Conservation (phyloP, 768 basidiomycete species). For the Tricholoma hemisulphureum region DNA sequence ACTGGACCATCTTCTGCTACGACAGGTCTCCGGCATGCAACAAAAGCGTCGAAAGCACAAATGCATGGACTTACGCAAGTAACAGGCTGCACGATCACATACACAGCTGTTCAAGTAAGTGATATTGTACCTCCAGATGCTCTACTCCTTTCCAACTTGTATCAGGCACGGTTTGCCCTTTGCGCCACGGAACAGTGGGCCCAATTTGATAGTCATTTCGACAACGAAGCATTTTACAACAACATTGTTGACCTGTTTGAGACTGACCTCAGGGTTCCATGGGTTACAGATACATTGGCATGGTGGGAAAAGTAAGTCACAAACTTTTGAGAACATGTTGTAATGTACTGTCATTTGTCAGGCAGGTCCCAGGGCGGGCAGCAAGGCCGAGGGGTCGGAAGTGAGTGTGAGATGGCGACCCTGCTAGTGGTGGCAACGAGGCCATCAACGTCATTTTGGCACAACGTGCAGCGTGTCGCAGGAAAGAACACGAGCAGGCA, state of each 20-base stretch:
- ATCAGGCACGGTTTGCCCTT: no score
- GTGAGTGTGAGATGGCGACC: no score
- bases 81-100: neutral
- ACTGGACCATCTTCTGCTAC: neutral
- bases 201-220: neutral
- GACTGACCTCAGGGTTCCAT: neutral
- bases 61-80: neutral
- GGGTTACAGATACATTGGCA: neutral
- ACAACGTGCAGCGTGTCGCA: neutral
- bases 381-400: no score
- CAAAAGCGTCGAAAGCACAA: neutral
- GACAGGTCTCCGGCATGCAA: neutral
- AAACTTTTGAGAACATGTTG: neutral
- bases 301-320: neutral
- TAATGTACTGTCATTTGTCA: constrained; percentile 26
- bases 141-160: no score
- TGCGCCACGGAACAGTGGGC: neutral
- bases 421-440: neutral
- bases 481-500: neutral
- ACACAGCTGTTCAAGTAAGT: neutral
- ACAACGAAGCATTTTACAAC: neutral
- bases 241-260: neutral
- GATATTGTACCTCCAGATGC: no score
- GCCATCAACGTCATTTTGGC: neutral
- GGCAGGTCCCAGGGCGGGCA: no score